phyloP scores from a whole-genome alignment of 228 moss, liverwort and hornwort species.

The Sphagnum fallax region DNA sequence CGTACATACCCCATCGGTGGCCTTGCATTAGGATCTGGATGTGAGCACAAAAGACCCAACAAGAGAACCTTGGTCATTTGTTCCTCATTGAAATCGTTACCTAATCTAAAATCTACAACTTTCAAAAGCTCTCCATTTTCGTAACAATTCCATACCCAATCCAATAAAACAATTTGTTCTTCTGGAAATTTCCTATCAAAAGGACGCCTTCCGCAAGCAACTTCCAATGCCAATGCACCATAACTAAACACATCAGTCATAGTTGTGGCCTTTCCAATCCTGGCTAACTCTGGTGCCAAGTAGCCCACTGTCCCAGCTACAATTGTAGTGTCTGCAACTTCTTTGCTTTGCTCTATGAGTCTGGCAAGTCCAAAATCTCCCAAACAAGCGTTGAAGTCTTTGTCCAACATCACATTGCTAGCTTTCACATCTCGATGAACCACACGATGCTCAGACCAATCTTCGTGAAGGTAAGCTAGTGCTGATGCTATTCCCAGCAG shows the following conservation, averaged over 20 bases:
- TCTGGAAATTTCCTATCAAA: conserved; percentile 6
- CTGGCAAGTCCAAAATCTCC: too few species aligned
- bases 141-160: conserved; percentile 33
- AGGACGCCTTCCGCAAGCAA: conserved; percentile 23
- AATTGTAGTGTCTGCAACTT: conserved; percentile 38
- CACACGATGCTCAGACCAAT: too few species aligned
- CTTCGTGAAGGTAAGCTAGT: too few species aligned
- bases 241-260: conserved; percentile 50
- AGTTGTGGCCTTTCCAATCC: conserved; percentile 45
- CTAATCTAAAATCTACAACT: conserved; percentile 12
- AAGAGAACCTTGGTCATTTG: too few species aligned
- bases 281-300: conserved; percentile 50
- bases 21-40: too few species aligned
- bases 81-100: not conserved
- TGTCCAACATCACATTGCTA: too few species aligned
- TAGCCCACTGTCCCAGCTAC: conserved; percentile 48
- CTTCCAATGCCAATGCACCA: conserved; percentile 35
- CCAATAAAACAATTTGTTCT: conserved; percentile 21
- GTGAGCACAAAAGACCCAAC: too few species aligned
- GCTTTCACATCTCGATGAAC: too few species aligned
- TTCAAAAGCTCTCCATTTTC: conserved; percentile 15
- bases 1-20: too few species aligned
- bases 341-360: too few species aligned
- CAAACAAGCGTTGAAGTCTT: too few species aligned
- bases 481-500: too few species aligned